Conservation (phyloP, 2,329 filamentous ascomycete species). For the Apiospora rasikravindrae region DNA sequence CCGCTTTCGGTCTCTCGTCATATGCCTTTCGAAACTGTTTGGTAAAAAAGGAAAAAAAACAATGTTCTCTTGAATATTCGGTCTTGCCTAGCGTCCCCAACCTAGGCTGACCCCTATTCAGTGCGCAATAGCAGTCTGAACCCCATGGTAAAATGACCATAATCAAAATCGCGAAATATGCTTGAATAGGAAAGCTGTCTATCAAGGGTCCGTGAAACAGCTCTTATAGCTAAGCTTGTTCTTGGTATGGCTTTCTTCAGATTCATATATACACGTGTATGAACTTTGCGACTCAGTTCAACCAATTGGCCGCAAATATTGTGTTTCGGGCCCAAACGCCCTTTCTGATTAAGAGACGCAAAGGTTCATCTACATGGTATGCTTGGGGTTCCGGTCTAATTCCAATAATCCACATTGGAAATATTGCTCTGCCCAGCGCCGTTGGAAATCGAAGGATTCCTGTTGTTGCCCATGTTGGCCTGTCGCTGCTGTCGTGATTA, state of each 20-base stretch:
- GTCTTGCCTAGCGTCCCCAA: neutral
- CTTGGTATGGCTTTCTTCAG: no score
- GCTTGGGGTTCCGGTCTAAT: neutral
- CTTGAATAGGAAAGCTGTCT: neutral
- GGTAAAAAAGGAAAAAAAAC: neutral
- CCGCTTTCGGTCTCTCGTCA: neutral
- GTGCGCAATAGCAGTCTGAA: no score
- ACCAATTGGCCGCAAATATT: no score
- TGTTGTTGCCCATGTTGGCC: neutral
- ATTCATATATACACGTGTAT: neutral
- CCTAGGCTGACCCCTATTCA: neutral
- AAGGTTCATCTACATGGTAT: neutral
- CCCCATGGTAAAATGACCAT: no score
- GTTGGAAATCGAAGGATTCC: neutral
- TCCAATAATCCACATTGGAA: neutral
- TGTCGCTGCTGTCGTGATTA: neutral
- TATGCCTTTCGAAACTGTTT: neutral
- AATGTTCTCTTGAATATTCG: neutral
- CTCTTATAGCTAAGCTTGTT: neutral
- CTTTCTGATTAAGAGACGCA: no score
- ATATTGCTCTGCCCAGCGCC: neutral
- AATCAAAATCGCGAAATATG: no score
- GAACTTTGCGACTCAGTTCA: no score
- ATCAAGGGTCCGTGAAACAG: neutral
- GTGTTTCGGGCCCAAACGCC: no score